Evolutionary conservation across 352 stramenopile species (phyloP), one percentile per base, ranked within the genome.

Genomic region (Pythium scleroteichum): DNA sequence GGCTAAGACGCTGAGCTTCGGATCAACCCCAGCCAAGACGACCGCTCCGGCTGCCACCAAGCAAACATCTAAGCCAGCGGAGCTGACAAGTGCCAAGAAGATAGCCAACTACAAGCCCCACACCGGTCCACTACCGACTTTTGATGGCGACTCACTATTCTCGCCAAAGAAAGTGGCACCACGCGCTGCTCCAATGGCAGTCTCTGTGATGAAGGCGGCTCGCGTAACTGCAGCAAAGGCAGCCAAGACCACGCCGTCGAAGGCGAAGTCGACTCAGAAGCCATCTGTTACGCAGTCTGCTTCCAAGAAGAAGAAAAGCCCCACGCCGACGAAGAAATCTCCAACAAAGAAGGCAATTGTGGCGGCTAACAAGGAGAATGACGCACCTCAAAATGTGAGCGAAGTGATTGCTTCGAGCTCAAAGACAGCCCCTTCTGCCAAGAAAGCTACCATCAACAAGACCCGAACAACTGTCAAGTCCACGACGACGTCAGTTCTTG

Each of bases 71-170:
- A 60, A 32, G 10, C 35, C 29, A 35, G 10, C 29, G 10, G 10
- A 35, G 5, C 10, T 10, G 16, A 66, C 40, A 46, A 54, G 65
- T 22, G 41, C 24, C n/a, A 62, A 62, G 40, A 38, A 58, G 14
- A 35, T 16, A 14, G 24, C 54, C 35, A 59, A 22, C 48, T 92
- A 87, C 68, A 90, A 79, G 53, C 82, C 82, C n/a, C 87, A 92
- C 65, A 80, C 56, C 33, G 82, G 82, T 1, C 80, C 79, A 2
- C 51, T 92, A 50, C 82, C 82, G 16, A 65, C 78, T 14, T 78
- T 78, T 59, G 70, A 71, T 12, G 78, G 82, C 2, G 75, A 88
- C n/a, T 85, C 81, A 17, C 66, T 78, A 16, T 91, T 88, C 70
- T 75, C 81, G 20, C 79, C 81, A 7, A 84, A 68, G 20, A 66